Evolutionary conservation across 768 basidiomycete genomes (phyloP).

Genomic region (Trametes cubensis): DNA sequence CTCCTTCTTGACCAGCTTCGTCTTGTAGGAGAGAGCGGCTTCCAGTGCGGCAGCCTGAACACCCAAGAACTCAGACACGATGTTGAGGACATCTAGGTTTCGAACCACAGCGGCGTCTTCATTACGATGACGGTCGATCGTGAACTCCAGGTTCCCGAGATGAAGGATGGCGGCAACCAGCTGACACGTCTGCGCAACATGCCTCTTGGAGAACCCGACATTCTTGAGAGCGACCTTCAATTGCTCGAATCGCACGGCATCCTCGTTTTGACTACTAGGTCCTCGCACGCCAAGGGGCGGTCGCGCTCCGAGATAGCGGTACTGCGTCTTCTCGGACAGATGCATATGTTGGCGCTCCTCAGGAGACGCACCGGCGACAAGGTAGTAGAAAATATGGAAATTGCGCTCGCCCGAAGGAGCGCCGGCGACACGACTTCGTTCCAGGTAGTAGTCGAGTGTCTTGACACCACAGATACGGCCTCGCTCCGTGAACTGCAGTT

Average conservation of each 20-base stretch:
- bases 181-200: constrained; percentile 95
- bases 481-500: constrained; percentile 93
- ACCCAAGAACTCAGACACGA: constrained; percentile 91
- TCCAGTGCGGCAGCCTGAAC: constrained; percentile 75
- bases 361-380: constrained; percentile 84
- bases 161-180: constrained; percentile 95
- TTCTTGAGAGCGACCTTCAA: constrained; percentile 93
- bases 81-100: constrained; percentile 78
- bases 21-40: constrained; percentile 84
- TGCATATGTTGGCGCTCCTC: constrained; percentile 92
- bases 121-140: constrained; percentile 77
- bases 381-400: constrained; percentile 97
- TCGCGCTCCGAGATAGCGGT: constrained; percentile 77
- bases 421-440: constrained; percentile 85
- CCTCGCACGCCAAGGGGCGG: constrained; percentile 30
- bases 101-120: constrained; percentile 92
- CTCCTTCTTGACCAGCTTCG: constrained; percentile 92
- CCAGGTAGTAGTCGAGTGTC: constrained; percentile 95
- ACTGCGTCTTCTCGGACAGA: constrained; percentile 76
- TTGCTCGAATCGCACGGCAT: constrained; percentile 88
- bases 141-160: constrained; percentile 94
- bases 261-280: constrained; percentile 66
- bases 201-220: constrained; percentile 90
- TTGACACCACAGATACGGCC: constrained; percentile 89
- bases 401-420: constrained; percentile 92